Conservation (phyloP, 2,329 filamentous ascomycete genomes). For the Cladophialophora bantiana region DNA sequence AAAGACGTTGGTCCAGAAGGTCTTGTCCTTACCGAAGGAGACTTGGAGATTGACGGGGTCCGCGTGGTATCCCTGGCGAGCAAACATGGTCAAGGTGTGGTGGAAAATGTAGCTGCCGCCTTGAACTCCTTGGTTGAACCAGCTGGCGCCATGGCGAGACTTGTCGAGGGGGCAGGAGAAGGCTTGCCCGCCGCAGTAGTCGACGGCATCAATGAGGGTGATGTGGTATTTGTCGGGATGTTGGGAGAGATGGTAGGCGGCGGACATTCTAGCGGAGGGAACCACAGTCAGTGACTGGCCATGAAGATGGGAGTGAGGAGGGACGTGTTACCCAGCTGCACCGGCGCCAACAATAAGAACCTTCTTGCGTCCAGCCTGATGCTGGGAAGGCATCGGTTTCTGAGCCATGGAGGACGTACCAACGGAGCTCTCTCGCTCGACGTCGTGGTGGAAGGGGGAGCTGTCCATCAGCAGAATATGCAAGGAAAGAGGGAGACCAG, state of each 20-base stretch:
- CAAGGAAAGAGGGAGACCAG: neutral
- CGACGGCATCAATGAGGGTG: conserved; percentile 66
- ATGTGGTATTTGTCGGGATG: conserved; percentile 71
- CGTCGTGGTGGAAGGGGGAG: conserved; percentile 23
- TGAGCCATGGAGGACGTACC: conserved; percentile 28
- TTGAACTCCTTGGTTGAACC: conserved; percentile 69
- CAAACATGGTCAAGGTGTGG: conserved; percentile 69
- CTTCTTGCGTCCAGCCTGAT: conserved; percentile 49
- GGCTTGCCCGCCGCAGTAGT: conserved; percentile 67
- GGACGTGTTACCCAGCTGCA: conserved; percentile 59
- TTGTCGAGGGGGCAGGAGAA: conserved; percentile 65
- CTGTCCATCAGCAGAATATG: conserved; percentile 62
- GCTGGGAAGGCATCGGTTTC: conserved; percentile 25
- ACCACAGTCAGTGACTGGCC: neutral
- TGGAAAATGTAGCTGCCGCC: conserved; percentile 68
- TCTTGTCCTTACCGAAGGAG: conserved; percentile 66
- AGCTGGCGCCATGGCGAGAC: conserved; percentile 63
- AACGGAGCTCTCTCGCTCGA: conserved; percentile 21
- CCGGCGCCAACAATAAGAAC: conserved; percentile 68
- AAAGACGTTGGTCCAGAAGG: conserved; percentile 69
- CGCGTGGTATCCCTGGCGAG: conserved; percentile 62
- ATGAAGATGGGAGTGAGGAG: neutral
- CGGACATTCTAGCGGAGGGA: conserved; percentile 28
- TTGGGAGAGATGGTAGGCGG: conserved; percentile 68
- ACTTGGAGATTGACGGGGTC: conserved; percentile 66